Conservation (phyloP, 352 stramenopile genomes). For the Phytophthora cryptogea region DNA sequence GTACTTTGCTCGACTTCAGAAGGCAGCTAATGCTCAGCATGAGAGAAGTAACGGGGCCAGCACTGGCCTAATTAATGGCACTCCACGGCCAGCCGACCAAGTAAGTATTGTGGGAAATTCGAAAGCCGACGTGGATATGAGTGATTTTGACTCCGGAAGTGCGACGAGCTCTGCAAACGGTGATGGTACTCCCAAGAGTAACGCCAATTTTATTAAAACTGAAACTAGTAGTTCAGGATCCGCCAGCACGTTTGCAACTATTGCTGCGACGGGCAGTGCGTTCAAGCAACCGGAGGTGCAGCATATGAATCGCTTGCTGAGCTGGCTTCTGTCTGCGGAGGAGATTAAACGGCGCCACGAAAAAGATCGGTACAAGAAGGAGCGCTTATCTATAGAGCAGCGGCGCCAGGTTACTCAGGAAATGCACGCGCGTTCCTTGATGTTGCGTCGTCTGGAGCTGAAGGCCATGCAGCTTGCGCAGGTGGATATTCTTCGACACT, state of each 20-base stretch:
- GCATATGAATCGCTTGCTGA: slow-evolving; percentile 88
- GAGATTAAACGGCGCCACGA: slow-evolving; percentile 86
- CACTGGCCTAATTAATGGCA: slow-evolving; percentile 2
- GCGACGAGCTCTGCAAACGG: slow-evolving; percentile 46
- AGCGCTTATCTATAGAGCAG: slow-evolving; percentile 70
- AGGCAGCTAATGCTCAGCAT: slow-evolving; percentile 42
- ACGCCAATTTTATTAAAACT: slow-evolving; percentile 31
- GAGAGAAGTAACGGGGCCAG: slow-evolving; percentile 19
- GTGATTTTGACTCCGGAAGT: slow-evolving; percentile 56
- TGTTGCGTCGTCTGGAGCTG: slow-evolving; percentile 74
- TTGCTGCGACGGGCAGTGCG: slow-evolving; percentile 31
- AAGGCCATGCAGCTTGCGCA: slow-evolving; percentile 87
- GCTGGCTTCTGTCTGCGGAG: slow-evolving; percentile 86
- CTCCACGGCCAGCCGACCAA: not conserved
- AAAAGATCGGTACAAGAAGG: slow-evolving; percentile 77
- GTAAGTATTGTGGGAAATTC: slow-evolving; percentile 23
- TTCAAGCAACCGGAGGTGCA: slow-evolving; percentile 90
- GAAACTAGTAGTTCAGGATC: slow-evolving; percentile 10
- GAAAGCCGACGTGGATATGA: slow-evolving; percentile 39
- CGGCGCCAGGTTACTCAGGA: slow-evolving; percentile 74
- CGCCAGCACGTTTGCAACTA: slow-evolving; percentile 9
- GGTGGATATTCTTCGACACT: slow-evolving; percentile 76
- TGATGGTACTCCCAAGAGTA: slow-evolving; percentile 34
- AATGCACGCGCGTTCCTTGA: slow-evolving; percentile 62
- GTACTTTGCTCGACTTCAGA: slow-evolving; percentile 71